A percentile compares a stretch with the other conserved stretches of the same genome.
phyloP scores from a whole-genome alignment of 495 filamentous ascomycete species.

The Aspergillus affinis region DNA sequence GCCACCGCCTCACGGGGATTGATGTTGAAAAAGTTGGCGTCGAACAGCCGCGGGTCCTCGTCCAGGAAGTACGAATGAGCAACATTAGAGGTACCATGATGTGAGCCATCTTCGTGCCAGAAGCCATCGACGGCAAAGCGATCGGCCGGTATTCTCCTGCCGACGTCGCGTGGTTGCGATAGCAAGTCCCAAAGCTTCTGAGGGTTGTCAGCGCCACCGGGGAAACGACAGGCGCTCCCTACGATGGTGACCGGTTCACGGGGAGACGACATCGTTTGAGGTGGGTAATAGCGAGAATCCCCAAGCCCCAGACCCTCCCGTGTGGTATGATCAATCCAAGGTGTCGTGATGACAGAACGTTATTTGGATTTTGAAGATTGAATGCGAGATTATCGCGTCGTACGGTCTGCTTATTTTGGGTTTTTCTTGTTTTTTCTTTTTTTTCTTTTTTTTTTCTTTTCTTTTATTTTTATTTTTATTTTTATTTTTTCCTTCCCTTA shows the following conservation, averaged over 20 bases:
- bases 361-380: background rate
- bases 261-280: background rate
- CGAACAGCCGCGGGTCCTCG: slow-evolving; percentile 26
- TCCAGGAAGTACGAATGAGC: background rate
- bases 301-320: background rate
- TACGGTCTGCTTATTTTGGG: background rate
- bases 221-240: slow-evolving; percentile 26
- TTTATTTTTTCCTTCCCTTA: too few relatives aligned
- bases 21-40: slow-evolving; percentile 54
- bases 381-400: background rate
- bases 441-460: too few relatives aligned
- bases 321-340: background rate
- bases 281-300: background rate
- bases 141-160: slow-evolving; percentile 13
- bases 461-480: too few relatives aligned
- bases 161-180: slow-evolving; percentile 18
- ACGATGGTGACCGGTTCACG: slow-evolving; percentile 24
- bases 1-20: slow-evolving; percentile 45
- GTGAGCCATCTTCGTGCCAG: slow-evolving; percentile 28
- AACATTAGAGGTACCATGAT: background rate
- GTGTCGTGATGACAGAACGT: background rate
- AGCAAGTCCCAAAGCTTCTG: slow-evolving; percentile 17
- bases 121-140: slow-evolving; percentile 41
- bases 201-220: slow-evolving; percentile 20
- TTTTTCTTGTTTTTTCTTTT: too few relatives aligned